Evolutionary conservation across 164 flowering plant genomes (phyloP).

Genomic region (Kingdonia uniflora): DNA sequence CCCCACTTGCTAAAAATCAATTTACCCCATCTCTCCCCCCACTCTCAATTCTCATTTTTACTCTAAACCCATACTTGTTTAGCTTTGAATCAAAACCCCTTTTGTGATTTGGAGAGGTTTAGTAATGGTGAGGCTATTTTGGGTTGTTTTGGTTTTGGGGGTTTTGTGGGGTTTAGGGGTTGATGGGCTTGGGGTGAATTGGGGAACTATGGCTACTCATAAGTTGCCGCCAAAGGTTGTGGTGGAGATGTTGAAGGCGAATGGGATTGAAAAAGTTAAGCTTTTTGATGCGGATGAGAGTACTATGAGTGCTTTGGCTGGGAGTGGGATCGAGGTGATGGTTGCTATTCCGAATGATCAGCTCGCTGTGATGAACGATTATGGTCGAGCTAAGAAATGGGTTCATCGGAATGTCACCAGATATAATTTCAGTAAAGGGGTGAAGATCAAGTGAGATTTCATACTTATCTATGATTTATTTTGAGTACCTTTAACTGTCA

Average conservation of each 20-base stretch:
- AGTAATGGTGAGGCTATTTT: too few relatives aligned
- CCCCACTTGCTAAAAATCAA: too few relatives aligned
- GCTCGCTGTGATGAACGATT: conserved; percentile 21
- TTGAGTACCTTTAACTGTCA: too few relatives aligned
- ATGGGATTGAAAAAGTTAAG: conserved; percentile 53
- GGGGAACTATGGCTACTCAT: conserved; percentile 63
- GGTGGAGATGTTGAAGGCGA: conserved; percentile 52
- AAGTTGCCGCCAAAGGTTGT: conserved; percentile 33
- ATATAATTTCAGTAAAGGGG: conserved; percentile 40
- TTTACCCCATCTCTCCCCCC: too few relatives aligned
- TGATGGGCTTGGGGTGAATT: conserved; percentile 49
- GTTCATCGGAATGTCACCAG: conserved; percentile 43
- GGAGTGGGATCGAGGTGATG: conserved; percentile 56
- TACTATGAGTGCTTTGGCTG: conserved; percentile 37
- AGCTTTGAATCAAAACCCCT: too few relatives aligned
- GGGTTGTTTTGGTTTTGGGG: too few relatives aligned
- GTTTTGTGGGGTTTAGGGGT: too few relatives aligned
- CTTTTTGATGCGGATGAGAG: conserved; percentile 47
- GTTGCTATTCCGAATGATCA: conserved; percentile 57
- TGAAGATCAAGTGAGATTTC: conserved; percentile 40
- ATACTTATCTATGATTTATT: too few relatives aligned
- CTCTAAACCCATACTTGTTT: too few relatives aligned
- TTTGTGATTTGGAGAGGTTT: too few relatives aligned
- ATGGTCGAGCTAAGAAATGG: conserved; percentile 40
- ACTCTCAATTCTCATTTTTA: too few relatives aligned